phyloP scores from a whole-genome alignment of 2,329 filamentous ascomycete genomes.

The Cadophora luteo-olivacea region DNA sequence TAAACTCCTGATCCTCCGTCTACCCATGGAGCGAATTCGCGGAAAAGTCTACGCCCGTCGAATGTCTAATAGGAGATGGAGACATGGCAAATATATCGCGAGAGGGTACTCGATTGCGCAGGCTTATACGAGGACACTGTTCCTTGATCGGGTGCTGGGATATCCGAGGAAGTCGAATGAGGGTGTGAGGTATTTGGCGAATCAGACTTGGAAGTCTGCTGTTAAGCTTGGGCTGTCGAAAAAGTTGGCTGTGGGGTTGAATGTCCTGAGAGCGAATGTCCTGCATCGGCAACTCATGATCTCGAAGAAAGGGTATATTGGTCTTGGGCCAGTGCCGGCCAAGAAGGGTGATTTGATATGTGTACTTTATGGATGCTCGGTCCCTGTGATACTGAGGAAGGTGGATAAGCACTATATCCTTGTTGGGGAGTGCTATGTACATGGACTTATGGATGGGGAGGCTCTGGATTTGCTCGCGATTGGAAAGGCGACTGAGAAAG shows the following conservation, averaged over 20 bases:
- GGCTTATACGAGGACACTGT: conserved; percentile 11
- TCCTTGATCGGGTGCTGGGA: neutral
- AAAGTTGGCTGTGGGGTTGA: conserved; percentile 6
- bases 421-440: conserved; percentile 15
- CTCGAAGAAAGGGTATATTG: conserved; percentile 10
- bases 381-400: conserved; percentile 5
- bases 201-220: conserved; percentile 12
- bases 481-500: conserved; percentile 12
- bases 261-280: conserved; percentile 6
- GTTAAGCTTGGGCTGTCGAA: conserved; percentile 2
- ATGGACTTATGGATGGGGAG: conserved; percentile 12
- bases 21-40: neutral
- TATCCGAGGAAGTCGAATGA: conserved; percentile 12
- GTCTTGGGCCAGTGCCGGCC: neutral
- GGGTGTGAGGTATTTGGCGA: conserved; percentile 2
- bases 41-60: neutral
- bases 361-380: conserved; percentile 14
- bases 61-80: conserved; percentile 6
- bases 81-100: conserved; percentile 13
- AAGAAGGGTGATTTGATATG: conserved; percentile 7
- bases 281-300: conserved; percentile 7
- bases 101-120: conserved; percentile 8
- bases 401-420: conserved; percentile 4
- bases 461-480: conserved; percentile 4
- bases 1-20: neutral